These are phyloP conservation scores for Manihot esculenta DNA, from an alignment of 441 rosid genomes.

Conservation along the genomic window DNA sequence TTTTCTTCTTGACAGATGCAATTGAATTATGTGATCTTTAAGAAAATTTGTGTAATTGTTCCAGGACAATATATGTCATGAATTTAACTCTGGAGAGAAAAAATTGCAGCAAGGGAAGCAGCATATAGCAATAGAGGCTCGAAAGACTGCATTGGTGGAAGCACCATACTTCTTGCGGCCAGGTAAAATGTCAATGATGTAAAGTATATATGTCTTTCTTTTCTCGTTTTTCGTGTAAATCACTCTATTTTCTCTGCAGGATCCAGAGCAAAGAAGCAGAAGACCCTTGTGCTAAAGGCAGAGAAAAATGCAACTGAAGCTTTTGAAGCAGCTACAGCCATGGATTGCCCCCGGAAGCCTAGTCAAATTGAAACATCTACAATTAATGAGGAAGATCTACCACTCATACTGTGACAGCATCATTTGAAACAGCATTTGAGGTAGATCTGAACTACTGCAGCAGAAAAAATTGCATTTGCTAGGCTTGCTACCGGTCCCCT, in stretches of 20 bases:
- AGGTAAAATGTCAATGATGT: constrained; percentile 41
- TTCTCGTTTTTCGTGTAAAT: constrained; percentile 11
- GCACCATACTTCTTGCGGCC: constrained; percentile 89
- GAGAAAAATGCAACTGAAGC: constrained; percentile 81
- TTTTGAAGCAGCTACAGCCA: constrained; percentile 76
- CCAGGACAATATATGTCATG: constrained; percentile 91
- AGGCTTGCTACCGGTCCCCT: constrained; percentile 57
- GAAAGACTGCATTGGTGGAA: constrained; percentile 86
- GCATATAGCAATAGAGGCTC: constrained; percentile 81
- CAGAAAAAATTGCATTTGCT: constrained; percentile 72
- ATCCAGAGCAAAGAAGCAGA: constrained; percentile 78
- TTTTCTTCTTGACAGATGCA: neutral
- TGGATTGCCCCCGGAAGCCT: constrained; percentile 60
- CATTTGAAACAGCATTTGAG: constrained; percentile 87
- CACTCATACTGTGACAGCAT: constrained; percentile 72
- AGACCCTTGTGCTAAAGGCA: constrained; percentile 46
- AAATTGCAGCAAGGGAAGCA: constrained; percentile 91
- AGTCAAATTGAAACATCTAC: constrained; percentile 52
- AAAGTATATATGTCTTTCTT: neutral
- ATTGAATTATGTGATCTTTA: neutral
- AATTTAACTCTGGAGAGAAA: constrained; percentile 76
- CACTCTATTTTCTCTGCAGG: constrained; percentile 37
- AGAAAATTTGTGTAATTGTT: constrained; percentile 6
- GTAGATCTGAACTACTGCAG: constrained; percentile 89
- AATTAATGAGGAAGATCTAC: constrained; percentile 48